Conservation (phyloP, 176 grass and related monocot genomes). For the Dactylis glomerata region DNA sequence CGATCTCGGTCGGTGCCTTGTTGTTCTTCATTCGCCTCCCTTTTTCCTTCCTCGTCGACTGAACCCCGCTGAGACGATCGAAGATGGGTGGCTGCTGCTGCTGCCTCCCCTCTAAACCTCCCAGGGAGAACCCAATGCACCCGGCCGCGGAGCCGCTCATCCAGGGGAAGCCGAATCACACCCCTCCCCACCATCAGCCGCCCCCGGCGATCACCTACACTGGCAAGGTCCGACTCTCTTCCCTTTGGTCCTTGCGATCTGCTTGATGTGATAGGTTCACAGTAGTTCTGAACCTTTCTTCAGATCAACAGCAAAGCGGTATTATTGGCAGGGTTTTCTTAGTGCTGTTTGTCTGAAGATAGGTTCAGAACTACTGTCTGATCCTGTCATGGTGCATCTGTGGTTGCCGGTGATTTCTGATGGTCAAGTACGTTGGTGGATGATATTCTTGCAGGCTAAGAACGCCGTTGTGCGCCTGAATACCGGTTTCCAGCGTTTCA, state of each 20-base stretch:
- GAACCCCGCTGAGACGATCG: neutral
- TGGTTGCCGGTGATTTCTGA: neutral
- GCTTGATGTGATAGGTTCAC: neutral
- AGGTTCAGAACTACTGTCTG: neutral
- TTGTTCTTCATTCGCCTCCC: neutral
- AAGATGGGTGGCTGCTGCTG: constrained; percentile 40
- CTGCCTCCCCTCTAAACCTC: constrained; percentile 28
- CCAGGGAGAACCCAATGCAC: constrained; percentile 39
- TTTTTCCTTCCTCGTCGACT: neutral
- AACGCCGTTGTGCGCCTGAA: constrained; percentile 26
- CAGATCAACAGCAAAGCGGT: too few species aligned
- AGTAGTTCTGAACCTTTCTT: neutral
- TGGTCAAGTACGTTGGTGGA: neutral
- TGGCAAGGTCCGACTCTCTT: constrained; percentile 5
- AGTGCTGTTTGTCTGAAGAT: too few species aligned
- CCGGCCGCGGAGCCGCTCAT: neutral
- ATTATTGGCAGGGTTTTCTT: too few species aligned
- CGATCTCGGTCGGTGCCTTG: neutral
- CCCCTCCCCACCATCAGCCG: neutral
- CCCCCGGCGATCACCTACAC: neutral
- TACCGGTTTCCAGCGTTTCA: constrained; percentile 50
- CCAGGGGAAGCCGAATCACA: neutral
- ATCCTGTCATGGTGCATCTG: neutral
- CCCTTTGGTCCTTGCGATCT: neutral
- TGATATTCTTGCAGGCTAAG: constrained; percentile 40